Percentiles rank a stretch among this genome's conserved stretches.
Conservation (phyloP, 345 rosid genomes). For the Melaleuca quinquenervia region DNA sequence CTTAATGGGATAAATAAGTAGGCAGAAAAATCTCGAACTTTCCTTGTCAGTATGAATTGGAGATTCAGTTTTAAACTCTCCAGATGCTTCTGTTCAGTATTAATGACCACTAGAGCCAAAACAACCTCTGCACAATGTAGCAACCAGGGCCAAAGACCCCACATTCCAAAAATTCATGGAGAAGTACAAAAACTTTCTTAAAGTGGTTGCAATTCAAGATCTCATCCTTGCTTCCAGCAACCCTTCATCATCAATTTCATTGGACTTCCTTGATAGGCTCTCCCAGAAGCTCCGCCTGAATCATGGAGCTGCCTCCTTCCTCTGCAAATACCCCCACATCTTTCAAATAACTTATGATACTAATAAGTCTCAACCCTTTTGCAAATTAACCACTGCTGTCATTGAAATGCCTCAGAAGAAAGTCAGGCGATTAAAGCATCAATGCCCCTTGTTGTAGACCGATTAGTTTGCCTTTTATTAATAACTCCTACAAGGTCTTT, state of each 20-base stretch:
- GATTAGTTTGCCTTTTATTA: constrained; percentile 47
- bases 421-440: constrained; percentile 35
- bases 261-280: constrained; percentile 70
- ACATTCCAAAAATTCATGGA: constrained; percentile 84
- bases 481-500: constrained; percentile 56
- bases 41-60: not conserved
- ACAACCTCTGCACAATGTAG: constrained; percentile 70
- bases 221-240: constrained; percentile 39
- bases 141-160: constrained; percentile 63
- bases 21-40: not conserved
- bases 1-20: not conserved
- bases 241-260: constrained; percentile 45
- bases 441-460: constrained; percentile 41
- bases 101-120: constrained; percentile 21
- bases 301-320: constrained; percentile 68
- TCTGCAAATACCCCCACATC: constrained; percentile 68
- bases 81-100: not conserved
- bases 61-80: not conserved
- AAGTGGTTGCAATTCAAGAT: constrained; percentile 70
- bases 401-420: constrained; percentile 39
- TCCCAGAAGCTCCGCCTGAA: constrained; percentile 83
- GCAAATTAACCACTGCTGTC: constrained; percentile 52
- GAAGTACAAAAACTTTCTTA: constrained; percentile 69
- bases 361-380: constrained; percentile 41
- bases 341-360: constrained; percentile 59